Evolutionary conservation across 2,329 filamentous ascomycete genomes (phyloP), one percentile per base, ranked within the genome.

Genomic region (Fusarium sp.): DNA sequence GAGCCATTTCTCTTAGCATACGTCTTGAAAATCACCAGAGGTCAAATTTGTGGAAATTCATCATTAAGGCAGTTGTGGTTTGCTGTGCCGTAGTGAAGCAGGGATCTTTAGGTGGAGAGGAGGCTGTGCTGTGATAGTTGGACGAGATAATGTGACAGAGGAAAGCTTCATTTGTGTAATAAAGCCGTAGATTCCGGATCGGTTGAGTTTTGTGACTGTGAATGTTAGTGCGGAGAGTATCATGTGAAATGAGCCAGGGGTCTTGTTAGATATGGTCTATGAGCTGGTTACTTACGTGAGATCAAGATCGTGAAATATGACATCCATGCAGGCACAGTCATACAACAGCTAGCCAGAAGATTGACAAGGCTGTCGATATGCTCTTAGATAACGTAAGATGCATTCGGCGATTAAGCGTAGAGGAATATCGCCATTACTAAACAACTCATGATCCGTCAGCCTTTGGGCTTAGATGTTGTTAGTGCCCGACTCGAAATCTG

Each of bases 71-170:
- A 63, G 58, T 29, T 58, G 59, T 13, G 8, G 23, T 52, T 27
- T 59, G 52, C 45, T 59, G 61, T 59, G 58, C 60, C 60, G 54
- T 55, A 65, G 11, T 7, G 31, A 40, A 60, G 46, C 47, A 65
- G 39, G 54, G 39, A 37, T 42, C 48, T 65, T 65, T 65, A 33
- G 47, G 29, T 33, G 31, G 33, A 14, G 25, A 37, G 37, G 37
- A 61, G 62, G 62, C 62, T 65, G 53, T 65, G 62, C 39, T 36
- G 18, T 21, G 25, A 27, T 29, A 20, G 25, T 8, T 47, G 25
- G 42, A 36, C 23, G 23, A 36, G n/a, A 33, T 42, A 29, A 41
- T 36, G 27, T 41, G 35, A 54, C 39, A 23, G 27, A 29, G 25
- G n/a, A 20, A 40, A 25, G 41, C 5, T 41, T 36, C 37, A 18